Base-by-base conservation (phyloP, 176 grass and related monocot species). In the Triticum turgidum region DNA sequence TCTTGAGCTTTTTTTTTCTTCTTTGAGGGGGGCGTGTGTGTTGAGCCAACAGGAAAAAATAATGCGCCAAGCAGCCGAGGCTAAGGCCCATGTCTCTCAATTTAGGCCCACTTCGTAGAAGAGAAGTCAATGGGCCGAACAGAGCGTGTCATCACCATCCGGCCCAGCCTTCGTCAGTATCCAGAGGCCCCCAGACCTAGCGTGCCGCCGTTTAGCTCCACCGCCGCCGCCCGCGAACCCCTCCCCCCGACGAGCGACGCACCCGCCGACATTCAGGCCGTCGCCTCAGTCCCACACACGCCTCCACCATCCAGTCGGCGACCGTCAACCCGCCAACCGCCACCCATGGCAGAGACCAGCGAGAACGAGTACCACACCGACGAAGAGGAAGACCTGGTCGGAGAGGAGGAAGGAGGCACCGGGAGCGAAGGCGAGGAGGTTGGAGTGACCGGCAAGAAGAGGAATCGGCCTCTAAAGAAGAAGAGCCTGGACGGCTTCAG, bases 391-490 rank as follows among this genome's bases (percentile, higher is more conserved):
- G 41, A 22, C 35, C 0, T 66, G 22, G 20, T 67, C 18, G 41
- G 78, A 66, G 80, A 77, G 6, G 71, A 21, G 1, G 76, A 63
- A 32, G 81, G 29, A 5, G 72, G 62, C 32, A 9, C 49, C 2
- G 87, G 61, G 22, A 89, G 76, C 11, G 85, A 87, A 51, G 83
- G 77, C 49, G 64, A 41, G 56, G 64, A 81, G 25, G 84, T 30
- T 6, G 80, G 15, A 0, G 49, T 8, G 27, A 62, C 0, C 0
- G 82, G 45, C 21, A 81, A 64, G 51, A 88, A 88, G 83, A 84
- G 77, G 70, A 92, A 88, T 78, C 61, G 80, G 66, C 18, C 78
- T 41, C 58, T 68, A 8, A 59, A 59, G 2, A 78, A 87, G 85
- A 65, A 84, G 85, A 65, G 73, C 63, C 34, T 61, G 18, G 87